Conservation (phyloP, 2,329 filamentous ascomycete species). For the Hypomyces rosellus region DNA sequence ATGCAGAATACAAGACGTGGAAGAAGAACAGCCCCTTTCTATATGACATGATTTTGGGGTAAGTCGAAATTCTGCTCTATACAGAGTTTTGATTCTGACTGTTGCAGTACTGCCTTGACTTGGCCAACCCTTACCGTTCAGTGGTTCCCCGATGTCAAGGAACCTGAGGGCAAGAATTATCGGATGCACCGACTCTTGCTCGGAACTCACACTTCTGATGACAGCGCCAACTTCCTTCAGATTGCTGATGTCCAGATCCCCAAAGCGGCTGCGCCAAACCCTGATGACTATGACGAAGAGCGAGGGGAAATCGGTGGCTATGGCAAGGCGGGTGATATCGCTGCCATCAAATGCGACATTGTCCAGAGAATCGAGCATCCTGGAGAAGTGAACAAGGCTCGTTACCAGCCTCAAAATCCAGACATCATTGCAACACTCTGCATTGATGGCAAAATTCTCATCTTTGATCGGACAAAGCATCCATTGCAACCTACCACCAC, state of each 20-base stretch:
- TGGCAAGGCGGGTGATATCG: slow-evolving; percentile 64
- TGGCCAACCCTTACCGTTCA: slow-evolving; percentile 97
- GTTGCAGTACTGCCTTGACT: slow-evolving; percentile 72
- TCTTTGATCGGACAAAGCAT: slow-evolving; percentile 96
- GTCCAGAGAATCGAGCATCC: slow-evolving; percentile 95
- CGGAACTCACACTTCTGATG: slow-evolving; percentile 88
- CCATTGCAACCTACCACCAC: slow-evolving; percentile 59
- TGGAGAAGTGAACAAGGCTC: slow-evolving; percentile 95
- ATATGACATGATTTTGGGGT: slow-evolving; percentile 94
- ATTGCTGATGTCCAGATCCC: slow-evolving; percentile 93
- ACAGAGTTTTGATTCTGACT: neutral
- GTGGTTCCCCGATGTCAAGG: slow-evolving; percentile 94
- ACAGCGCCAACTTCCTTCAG: slow-evolving; percentile 83
- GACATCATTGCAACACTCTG: slow-evolving; percentile 94
- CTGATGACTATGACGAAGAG: slow-evolving; percentile 84
- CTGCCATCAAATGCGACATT: slow-evolving; percentile 79
- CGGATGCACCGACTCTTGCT: slow-evolving; percentile 83
- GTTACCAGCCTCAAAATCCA: slow-evolving; percentile 95
- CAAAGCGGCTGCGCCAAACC: slow-evolving; percentile 65
- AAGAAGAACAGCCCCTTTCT: slow-evolving; percentile 99
- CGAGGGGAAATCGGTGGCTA: slow-evolving; percentile 92
- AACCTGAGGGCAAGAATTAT: slow-evolving; percentile 79
- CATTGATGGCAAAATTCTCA: slow-evolving; percentile 77
- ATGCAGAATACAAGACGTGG: slow-evolving; percentile 95
- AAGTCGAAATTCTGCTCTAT: slow-evolving; percentile 11